A percentile compares a stretch with the other conserved stretches of the same genome.
Conservation (phyloP, 106 monocot species). For the Allium fistulosum region DNA sequence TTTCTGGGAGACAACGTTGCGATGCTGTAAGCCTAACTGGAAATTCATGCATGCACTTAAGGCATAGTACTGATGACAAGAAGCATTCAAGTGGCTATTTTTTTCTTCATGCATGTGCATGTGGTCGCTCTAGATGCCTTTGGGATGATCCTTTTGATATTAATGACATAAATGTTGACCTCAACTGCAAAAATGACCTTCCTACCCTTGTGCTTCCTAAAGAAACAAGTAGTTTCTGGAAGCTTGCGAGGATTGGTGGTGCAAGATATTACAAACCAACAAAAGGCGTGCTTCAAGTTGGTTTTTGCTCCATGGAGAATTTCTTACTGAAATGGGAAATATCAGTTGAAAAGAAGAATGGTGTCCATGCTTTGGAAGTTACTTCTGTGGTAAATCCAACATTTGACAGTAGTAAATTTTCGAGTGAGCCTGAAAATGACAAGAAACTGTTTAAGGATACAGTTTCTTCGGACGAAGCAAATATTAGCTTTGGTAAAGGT, state of each 20-base stretch:
- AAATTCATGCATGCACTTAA: slow-evolving; percentile 74
- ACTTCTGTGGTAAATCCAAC: slow-evolving; percentile 10
- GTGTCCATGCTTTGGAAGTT: slow-evolving; percentile 3
- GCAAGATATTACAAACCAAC: slow-evolving; percentile 77
- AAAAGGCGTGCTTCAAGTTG: slow-evolving; percentile 83
- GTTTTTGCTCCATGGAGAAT: slow-evolving; percentile 64
- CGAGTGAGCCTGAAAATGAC: slow-evolving; percentile 10
- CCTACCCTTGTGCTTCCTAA: slow-evolving; percentile 49
- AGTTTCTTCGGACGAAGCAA: slow-evolving; percentile 23
- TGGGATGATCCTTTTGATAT: slow-evolving; percentile 94
- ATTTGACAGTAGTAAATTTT: slow-evolving; percentile 12
- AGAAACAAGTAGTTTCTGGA: slow-evolving; percentile 52
- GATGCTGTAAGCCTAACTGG: slow-evolving; percentile 87
- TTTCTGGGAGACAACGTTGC: slow-evolving; percentile 89
- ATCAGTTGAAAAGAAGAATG: slow-evolving; percentile 20
- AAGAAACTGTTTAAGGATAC: slow-evolving; percentile 18
- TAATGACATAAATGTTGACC: slow-evolving; percentile 57
- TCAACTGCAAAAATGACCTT: slow-evolving; percentile 64
- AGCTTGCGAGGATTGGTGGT: slow-evolving; percentile 64
- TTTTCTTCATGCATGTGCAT: slow-evolving; percentile 96
- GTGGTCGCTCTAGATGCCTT: slow-evolving; percentile 73
- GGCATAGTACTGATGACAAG: slow-evolving; percentile 22
- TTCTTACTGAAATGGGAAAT: slow-evolving; percentile 66
- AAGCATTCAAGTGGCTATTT: slow-evolving; percentile 79
- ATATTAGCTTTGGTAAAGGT: slow-evolving; percentile 67